These are phyloP conservation scores for Yarrowia phangngaensis DNA, from an alignment of 805 yeast species.

Conservation along the genomic window DNA sequence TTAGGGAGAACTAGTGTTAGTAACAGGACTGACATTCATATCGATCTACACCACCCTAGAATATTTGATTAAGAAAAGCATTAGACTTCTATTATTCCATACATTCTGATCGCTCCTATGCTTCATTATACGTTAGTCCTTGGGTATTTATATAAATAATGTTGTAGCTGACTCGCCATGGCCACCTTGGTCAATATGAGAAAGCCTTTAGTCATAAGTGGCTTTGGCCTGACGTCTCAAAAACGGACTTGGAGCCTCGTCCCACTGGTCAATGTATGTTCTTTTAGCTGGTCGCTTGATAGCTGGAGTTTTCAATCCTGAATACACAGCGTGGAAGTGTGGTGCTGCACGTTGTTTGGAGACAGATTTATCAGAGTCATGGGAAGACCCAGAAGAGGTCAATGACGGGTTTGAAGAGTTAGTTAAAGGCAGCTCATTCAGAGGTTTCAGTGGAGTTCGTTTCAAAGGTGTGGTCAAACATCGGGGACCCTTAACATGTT, in stretches of 20 bases:
- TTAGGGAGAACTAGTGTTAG: no score
- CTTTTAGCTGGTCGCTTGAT: conserved; percentile 37
- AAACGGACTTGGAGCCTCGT: conserved; percentile 40
- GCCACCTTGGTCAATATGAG: no score
- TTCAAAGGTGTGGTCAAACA: conserved; percentile 17
- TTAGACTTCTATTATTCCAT: no score
- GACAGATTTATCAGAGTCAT: conserved; percentile 19
- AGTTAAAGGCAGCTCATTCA: conserved; percentile 24
- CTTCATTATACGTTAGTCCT: no score
- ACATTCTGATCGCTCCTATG: no score
- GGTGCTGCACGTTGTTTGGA: conserved; percentile 28
- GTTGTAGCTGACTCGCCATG: no score
- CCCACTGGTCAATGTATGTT: conserved; percentile 35
- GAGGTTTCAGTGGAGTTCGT: conserved; percentile 13
- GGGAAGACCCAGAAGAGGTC: conserved; percentile 18
- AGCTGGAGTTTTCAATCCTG: conserved; percentile 34
- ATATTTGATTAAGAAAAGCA: no score
- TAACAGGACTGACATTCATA: no score
- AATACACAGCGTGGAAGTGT: conserved; percentile 28
- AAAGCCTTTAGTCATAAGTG: conserved; percentile 9
- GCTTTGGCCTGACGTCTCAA: conserved; percentile 30
- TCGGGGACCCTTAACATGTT: conserved; percentile 18
- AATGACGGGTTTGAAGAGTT: conserved; percentile 27
- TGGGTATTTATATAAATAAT: no score
- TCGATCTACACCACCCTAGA: no score